Evolutionary conservation across 2,329 filamentous ascomycete genomes (phyloP), one percentile per base, ranked within the genome.

Genomic region (Aspergillus ochraceus): DNA sequence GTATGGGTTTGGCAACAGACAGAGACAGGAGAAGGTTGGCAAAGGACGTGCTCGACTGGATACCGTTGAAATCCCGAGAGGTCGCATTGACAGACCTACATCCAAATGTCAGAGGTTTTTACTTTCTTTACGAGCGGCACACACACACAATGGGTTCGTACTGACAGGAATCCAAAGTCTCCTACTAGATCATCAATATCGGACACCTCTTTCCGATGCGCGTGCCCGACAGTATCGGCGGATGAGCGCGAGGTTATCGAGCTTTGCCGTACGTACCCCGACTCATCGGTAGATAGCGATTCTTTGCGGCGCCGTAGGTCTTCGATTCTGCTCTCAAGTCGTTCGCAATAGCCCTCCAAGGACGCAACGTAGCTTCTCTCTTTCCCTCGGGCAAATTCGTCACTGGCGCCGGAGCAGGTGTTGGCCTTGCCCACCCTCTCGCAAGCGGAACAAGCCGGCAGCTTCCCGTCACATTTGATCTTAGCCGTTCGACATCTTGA

Each of bases 301-400:
- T 65, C 69, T 65, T 74, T 74, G 32, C 70, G 74, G 46, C 64
- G 65, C 6, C 69, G 74, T 22, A 77, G 67, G 61, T 84, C 81
- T 20, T 78, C 75, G 51, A 97, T 84, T 59, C 88, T 88, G 71
- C 87, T 89, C 76, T 97, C 91, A 9, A 98, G 84, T 76, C 90
- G 91, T 74, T 98, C 93, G 66, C 96, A 89, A 59, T 91, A 88
- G 17, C 93, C 87, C 75, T 98, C 94, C n/a, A 99, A 83, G 0
- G 94, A 96, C 8, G 94, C 92, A 49, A 98, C 93, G 82, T 98
- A 99, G 77, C 93, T 98, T 70, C 94, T 84, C 73, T 98, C 95
- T 76, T 98, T 98, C 62, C 95, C 95, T 63, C 92, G 85, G 0
- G 94, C 93, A 76, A 97, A 98, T 74, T 97, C 92, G 72, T 98